Evolutionary conservation across 2,329 filamentous ascomycete species (phyloP), one percentile per base, ranked within the genome.

Genomic region (Calonectria montana): DNA sequence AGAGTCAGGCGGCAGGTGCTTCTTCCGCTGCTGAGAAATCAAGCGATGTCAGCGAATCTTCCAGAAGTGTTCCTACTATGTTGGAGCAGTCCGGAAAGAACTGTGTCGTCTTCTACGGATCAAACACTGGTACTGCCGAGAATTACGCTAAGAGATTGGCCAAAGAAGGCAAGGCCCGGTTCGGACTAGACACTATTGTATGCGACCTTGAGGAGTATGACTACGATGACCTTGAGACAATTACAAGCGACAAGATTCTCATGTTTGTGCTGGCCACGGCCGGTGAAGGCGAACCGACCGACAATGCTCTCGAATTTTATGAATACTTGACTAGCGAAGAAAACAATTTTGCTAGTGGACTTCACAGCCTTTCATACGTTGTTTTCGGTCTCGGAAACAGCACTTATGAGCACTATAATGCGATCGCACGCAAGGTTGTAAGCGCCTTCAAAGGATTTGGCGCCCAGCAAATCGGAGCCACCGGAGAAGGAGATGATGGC

Each of bases 341-440:
- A 69, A 88, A 93, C 70, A 86, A 90, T 76, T 98, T 98, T 85
- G 94, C 93, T 77, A 91, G 95, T 80, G 90, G 92, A 57, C 91
- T 99, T 68, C 88, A 86, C 67, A 96, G 94, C 80, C 90, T 99
- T 82, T 96, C 95, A 83, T 99, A 96, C 81, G 95, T 98, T 80
- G 91, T 95, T 67, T 98, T 99, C 80, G 97, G 97, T 80, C 91
- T 99, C 45, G 97, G 97, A 77, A 99, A 99, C 89, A 98, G 98
- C 88, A 98, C 97, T 35, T 99, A 99, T 83, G 97, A 99, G 83
- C 97, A 99, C 88, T 99, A 98, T 89, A 98, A 99, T 87, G 93
- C 94, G 63, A 97, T 99, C 94, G 96, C 99, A 71, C 95, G 96
- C 83, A 94, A 96, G 74, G 92, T 98, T 69, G 92, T 97, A 85